Conservation (phyloP, 192 early-diverging fungal species). For the Haplosporangium gracile region DNA sequence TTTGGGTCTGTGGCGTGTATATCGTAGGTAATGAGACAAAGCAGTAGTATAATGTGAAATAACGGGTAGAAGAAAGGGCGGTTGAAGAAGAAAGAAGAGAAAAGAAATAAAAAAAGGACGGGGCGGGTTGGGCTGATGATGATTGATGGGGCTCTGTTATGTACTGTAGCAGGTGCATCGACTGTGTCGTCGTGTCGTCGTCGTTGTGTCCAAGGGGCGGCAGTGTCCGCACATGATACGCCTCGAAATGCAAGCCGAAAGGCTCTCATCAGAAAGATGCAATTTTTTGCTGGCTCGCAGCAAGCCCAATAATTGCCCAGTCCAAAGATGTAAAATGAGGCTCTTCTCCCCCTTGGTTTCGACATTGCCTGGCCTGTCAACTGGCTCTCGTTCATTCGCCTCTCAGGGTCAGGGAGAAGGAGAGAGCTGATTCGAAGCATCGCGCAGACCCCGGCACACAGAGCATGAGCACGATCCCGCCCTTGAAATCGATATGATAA, state of each 20-base stretch:
- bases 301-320: not conserved
- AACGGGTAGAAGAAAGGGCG: not conserved
- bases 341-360: not conserved
- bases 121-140: not conserved
- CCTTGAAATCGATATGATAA: not conserved
- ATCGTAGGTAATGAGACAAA: not conserved
- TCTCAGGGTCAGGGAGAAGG: not conserved
- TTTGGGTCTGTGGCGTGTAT: not conserved
- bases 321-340: not conserved
- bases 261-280: not conserved
- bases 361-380: not conserved
- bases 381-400: not conserved
- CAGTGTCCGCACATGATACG: slow-evolving; percentile 4
- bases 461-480: not conserved
- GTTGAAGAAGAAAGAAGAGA: not conserved
- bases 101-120: slow-evolving; percentile 8
- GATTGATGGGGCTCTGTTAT: not conserved
- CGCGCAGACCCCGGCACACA: not conserved
- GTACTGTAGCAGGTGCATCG: not conserved
- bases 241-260: not conserved
- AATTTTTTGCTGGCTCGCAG: not conserved
- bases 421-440: slow-evolving; percentile 4
- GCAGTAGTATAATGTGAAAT: not conserved
- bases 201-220: not conserved
- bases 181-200: not conserved